Evolutionary conservation across 1,284 basidiomycete species (phyloP), one percentile per base, ranked within the genome.

Genomic region (Ceraceosorus guamensis): DNA sequence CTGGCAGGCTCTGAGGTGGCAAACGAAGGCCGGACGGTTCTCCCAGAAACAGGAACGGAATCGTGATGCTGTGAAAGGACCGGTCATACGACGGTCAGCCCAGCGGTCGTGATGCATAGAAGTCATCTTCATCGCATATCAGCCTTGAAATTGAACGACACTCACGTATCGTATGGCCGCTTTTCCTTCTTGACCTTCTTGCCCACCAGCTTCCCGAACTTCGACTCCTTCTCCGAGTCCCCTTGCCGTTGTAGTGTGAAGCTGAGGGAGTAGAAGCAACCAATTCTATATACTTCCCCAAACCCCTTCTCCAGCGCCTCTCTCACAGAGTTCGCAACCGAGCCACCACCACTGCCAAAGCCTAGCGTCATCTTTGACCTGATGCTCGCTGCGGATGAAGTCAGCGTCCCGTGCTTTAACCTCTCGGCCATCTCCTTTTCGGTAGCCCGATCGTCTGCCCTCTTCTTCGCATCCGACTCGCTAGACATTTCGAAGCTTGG

Each of bases 31-130:
- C 46, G 6, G 67, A 65, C 2, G 62, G 61, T 46, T 71, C 70
- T 34, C 70, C 70, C n/a, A 63, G 46, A 37, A 71, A 71, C 59
- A 71, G 58, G 52, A 71, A 71, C 11, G 70, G 68, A 32, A 71
- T 47, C 11, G 68, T 65, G 46, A 71, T 57, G 30, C 57, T 60
- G 47, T 58, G 57, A 24, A 50, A 11, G 7, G 31, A 35, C 16
- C 35, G 16, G 24, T 24, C 24, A 24, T 24, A 24, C 24, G 24
- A 24, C 24, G 24, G 24, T 24, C 24, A 24, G 24, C 24, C 24
- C 2, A 24, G 24, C 24, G 24, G 24, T 24, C 24, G 24, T 24
- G 24, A 49, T 30, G 24, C 6, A 34, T 13, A 3, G 7, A 31
- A n/a, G 46, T 31, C 46, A 49, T 33, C 34, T 43, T 8, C 5